Evolutionary conservation across 139 green algal species (phyloP).

Genomic region (Microglena sp.): DNA sequence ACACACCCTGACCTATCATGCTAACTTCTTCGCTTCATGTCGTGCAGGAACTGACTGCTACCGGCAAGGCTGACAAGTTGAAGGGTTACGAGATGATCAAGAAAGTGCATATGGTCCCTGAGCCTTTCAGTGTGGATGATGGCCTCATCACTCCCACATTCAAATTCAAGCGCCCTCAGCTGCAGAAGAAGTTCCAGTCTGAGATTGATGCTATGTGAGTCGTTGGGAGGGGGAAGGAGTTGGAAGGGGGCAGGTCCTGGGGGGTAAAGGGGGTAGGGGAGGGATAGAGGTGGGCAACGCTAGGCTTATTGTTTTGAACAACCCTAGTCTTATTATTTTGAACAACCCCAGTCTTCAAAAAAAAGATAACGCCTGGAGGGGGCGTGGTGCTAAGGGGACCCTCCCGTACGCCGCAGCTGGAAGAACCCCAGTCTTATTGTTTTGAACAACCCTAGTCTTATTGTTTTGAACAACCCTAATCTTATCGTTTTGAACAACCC

Average conservation of each 20-base stretch:
- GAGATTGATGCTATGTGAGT: slow-evolving; percentile 25
- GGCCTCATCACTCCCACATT: slow-evolving; percentile 76
- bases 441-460: no score
- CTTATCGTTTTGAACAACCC: no score
- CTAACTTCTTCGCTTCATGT: neutral
- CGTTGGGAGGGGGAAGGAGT: neutral
- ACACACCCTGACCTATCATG: no score
- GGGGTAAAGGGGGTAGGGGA: neutral
- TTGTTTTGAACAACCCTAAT: no score
- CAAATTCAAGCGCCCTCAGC: slow-evolving; percentile 50
- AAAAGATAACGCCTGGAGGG: no score
- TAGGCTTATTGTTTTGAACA: no score
- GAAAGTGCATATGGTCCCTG: slow-evolving; percentile 49
- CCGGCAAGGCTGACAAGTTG: slow-evolving; percentile 76
- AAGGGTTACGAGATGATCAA: slow-evolving; percentile 80
- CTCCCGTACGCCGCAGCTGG: no score
- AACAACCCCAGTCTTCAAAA: no score
- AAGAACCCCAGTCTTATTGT: no score
- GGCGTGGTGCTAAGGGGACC: no score
- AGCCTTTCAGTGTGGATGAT: slow-evolving; percentile 59
- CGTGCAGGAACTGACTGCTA: slow-evolving; percentile 36
- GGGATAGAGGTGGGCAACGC: neutral
- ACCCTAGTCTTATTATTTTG: no score
- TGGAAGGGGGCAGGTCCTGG: neutral
- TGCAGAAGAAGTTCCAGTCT: slow-evolving; percentile 32